phyloP scores from a whole-genome alignment of 805 yeast genomes.

The Metschnikowia matae region DNA sequence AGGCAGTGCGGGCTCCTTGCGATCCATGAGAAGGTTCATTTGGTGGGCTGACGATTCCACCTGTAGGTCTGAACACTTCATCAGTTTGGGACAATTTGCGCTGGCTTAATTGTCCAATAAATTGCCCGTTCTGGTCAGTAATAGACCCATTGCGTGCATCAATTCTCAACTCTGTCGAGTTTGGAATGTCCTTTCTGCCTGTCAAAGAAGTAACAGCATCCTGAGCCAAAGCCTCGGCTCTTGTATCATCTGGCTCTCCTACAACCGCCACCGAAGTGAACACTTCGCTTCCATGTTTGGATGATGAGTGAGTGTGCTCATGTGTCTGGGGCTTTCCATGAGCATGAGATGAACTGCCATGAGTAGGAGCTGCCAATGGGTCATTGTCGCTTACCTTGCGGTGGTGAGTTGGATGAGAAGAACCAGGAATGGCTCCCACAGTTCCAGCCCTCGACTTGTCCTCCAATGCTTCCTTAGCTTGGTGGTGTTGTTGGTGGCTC shows the following conservation, averaged over 20 bases:
- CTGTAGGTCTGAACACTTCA: conserved; percentile 1
- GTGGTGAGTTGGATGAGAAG: neutral
- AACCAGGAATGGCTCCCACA: neutral
- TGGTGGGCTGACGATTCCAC: conserved; percentile 10
- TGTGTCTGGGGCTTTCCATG: neutral
- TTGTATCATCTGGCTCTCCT: conserved; percentile 22
- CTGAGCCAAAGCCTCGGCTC: conserved; percentile 27
- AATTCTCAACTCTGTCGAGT: conserved; percentile 24
- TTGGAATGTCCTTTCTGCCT: conserved; percentile 20
- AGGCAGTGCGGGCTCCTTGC: neutral
- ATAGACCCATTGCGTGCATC: conserved; percentile 30
- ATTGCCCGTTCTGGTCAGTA: conserved; percentile 25
- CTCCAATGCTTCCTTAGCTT: neutral
- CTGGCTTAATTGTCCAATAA: conserved; percentile 14
- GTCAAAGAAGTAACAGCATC: conserved; percentile 24
- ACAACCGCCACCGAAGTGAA: conserved; percentile 29
- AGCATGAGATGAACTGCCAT: neutral
- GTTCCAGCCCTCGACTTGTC: neutral
- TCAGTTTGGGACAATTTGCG: conserved; percentile 13
- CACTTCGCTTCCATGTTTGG: neutral
- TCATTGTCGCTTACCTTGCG: neutral
- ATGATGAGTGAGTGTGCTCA: neutral
- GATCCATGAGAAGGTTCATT: neutral
- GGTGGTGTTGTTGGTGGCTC: neutral
- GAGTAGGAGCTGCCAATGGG: neutral